Conservation (phyloP, 306 rosid genomes). For the Potentilla sterilis region DNA sequence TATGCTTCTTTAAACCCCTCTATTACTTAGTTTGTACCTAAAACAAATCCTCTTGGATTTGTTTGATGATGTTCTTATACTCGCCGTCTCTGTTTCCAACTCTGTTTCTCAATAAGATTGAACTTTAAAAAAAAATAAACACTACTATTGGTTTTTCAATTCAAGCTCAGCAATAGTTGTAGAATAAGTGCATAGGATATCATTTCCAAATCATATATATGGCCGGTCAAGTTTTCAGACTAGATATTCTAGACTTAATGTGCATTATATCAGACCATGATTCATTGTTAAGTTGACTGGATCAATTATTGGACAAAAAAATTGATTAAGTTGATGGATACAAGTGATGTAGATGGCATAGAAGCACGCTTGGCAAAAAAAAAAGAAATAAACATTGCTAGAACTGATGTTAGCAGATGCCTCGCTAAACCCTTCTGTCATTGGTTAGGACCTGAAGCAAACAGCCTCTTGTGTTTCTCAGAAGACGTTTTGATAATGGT, state of each 20-base stretch:
- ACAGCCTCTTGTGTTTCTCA: not conserved
- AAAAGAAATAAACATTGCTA: conserved; percentile 1
- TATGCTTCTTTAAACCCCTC: conserved; percentile 12
- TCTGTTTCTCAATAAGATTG: not conserved
- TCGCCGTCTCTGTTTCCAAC: not conserved
- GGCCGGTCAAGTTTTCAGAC: no score
- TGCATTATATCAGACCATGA: not conserved
- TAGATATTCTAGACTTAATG: not conserved
- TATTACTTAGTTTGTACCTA: not conserved
- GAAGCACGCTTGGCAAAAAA: conserved; percentile 11
- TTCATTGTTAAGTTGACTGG: not conserved
- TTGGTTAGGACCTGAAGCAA: not conserved
- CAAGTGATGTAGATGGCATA: conserved; percentile 24
- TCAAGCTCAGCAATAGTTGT: not conserved
- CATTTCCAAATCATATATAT: not conserved
- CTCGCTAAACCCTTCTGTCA: not conserved
- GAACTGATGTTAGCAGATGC: conserved; percentile 17
- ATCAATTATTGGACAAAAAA: conserved; percentile 2
- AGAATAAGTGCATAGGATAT: not conserved
- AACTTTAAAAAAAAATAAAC: not conserved
- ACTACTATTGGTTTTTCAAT: not conserved
- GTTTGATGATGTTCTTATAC: not conserved
- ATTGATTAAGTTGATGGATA: conserved; percentile 14
- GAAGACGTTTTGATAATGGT: not conserved
- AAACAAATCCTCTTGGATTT: not conserved